Percentiles rank a stretch among this genome's conserved stretches.
Conservation (phyloP, 2,329 filamentous ascomycete species). For the Aaosphaeria pasadenensis region DNA sequence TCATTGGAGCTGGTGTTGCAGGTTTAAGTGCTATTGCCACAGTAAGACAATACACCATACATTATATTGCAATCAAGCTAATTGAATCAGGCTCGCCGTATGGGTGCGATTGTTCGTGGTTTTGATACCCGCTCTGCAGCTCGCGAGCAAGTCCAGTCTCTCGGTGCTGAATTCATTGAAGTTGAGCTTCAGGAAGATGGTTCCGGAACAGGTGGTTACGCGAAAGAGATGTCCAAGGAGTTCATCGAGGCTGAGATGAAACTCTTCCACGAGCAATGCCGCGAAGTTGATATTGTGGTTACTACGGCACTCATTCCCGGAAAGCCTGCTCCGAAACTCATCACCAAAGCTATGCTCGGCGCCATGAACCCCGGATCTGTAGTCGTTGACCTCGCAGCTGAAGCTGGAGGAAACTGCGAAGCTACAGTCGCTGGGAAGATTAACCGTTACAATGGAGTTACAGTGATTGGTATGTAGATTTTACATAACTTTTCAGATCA, state of each 20-base stretch:
- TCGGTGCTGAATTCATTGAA: constrained; percentile 87
- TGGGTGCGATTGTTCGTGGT: constrained; percentile 85
- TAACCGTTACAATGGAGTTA: constrained; percentile 70
- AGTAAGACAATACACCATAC: constrained; percentile 34
- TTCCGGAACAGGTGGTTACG: constrained; percentile 79
- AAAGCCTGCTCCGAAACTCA: constrained; percentile 76
- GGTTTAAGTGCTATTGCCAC: constrained; percentile 86
- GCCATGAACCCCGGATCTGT: constrained; percentile 90
- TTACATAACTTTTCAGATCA: background rate
- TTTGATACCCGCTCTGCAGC: constrained; percentile 90
- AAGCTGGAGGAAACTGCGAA: constrained; percentile 86
- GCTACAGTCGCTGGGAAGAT: constrained; percentile 73
- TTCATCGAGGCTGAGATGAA: constrained; percentile 94
- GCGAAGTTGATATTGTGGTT: constrained; percentile 88
- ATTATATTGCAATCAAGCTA: background rate
- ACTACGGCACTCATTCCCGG: constrained; percentile 91
- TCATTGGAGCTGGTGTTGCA: constrained; percentile 87
- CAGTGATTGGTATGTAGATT: constrained; percentile 65
- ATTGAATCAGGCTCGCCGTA: constrained; percentile 60
- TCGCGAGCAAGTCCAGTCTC: constrained; percentile 83
- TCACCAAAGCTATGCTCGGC: constrained; percentile 75
- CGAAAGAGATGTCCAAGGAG: constrained; percentile 91
- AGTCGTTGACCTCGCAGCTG: constrained; percentile 82
- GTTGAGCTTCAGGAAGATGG: constrained; percentile 78
- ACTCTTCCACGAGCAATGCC: constrained; percentile 81